Evolutionary conservation across 139 green algal species (phyloP).

Genomic region (Prasinococcaceae sp.): DNA sequence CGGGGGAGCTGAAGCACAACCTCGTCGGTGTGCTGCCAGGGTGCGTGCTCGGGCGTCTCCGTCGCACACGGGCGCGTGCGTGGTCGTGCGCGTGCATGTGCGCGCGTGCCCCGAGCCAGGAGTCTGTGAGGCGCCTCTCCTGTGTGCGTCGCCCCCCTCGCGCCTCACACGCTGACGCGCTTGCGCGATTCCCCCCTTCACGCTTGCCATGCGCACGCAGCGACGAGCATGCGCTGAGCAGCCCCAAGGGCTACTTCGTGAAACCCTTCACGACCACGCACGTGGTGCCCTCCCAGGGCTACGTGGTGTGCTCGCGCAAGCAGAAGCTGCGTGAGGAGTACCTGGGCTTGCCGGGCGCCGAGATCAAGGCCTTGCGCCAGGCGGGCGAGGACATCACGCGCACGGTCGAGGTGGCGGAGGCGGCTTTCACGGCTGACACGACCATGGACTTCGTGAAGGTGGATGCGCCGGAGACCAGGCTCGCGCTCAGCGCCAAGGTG

Average conservation of each 20-base stretch:
- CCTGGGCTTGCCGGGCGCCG: constrained; percentile 11
- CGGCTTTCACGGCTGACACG: constrained; percentile 78
- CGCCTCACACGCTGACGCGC: too few relatives aligned
- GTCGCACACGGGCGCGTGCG: too few relatives aligned
- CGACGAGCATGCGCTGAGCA: constrained; percentile 1
- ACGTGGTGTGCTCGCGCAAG: constrained; percentile 42
- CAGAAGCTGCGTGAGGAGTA: constrained; percentile 59
- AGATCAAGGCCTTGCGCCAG: constrained; percentile 23
- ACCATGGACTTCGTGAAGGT: constrained; percentile 40
- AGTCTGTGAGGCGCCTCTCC: too few relatives aligned
- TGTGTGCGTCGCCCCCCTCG: too few relatives aligned
- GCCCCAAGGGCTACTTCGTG: constrained; percentile 17
- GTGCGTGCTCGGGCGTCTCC: too few relatives aligned
- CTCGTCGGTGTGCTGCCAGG: background rate
- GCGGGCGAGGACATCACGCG: constrained; percentile 13
- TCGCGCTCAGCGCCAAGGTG: constrained; percentile 39
- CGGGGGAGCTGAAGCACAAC: constrained; percentile 8
- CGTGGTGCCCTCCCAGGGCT: constrained; percentile 51
- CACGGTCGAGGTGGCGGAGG: constrained; percentile 31
- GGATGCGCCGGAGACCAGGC: constrained; percentile 18
- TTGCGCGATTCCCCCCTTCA: too few relatives aligned
- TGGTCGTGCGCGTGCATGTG: too few relatives aligned
- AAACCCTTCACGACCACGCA: constrained; percentile 53
- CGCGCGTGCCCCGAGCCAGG: too few relatives aligned
- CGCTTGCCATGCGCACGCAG: too few relatives aligned